These are phyloP conservation scores for Warburgia ugandensis DNA, from an alignment of 164 flowering plant genomes.

Conservation along the genomic window DNA sequence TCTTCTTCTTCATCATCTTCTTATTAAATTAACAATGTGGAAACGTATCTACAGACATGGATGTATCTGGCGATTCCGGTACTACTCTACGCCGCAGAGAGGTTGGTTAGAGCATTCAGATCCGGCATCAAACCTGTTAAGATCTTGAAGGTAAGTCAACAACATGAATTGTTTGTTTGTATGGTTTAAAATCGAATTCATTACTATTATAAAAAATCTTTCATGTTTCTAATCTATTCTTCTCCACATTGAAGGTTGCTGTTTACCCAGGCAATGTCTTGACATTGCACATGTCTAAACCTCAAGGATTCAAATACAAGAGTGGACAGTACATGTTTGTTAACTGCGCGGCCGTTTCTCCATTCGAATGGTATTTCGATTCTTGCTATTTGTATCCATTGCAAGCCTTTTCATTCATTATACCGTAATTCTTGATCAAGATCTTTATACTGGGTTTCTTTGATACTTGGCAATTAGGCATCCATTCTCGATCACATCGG, in stretches of 20 bases:
- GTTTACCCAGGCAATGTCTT: slow-evolving; percentile 64
- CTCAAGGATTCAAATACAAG: slow-evolving; percentile 51
- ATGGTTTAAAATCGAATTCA: no score
- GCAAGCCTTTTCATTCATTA: no score
- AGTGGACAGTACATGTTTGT: slow-evolving; percentile 65
- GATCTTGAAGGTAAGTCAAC: slow-evolving; percentile 33
- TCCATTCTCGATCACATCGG: slow-evolving; percentile 71
- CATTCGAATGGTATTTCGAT: slow-evolving; percentile 44
- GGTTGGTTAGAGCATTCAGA: slow-evolving; percentile 38
- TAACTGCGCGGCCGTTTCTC: slow-evolving; percentile 52
- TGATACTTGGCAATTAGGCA: slow-evolving; percentile 42
- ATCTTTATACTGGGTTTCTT: no score
- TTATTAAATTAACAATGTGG: no score
- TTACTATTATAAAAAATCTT: no score
- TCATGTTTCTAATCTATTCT: no score
- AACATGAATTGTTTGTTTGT: not conserved
- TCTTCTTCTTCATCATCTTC: no score
- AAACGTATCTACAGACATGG: slow-evolving; percentile 38
- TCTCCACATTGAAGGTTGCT: slow-evolving; percentile 35
- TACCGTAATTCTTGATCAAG: no score
- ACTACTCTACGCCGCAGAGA: slow-evolving; percentile 34
- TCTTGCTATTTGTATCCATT: no score
- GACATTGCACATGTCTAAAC: slow-evolving; percentile 51
- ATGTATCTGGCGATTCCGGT: slow-evolving; percentile 52
- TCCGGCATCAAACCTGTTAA: slow-evolving; percentile 37